Conservation (phyloP, 2,329 filamentous ascomycete species). For the Aspergillus clavatus region DNA sequence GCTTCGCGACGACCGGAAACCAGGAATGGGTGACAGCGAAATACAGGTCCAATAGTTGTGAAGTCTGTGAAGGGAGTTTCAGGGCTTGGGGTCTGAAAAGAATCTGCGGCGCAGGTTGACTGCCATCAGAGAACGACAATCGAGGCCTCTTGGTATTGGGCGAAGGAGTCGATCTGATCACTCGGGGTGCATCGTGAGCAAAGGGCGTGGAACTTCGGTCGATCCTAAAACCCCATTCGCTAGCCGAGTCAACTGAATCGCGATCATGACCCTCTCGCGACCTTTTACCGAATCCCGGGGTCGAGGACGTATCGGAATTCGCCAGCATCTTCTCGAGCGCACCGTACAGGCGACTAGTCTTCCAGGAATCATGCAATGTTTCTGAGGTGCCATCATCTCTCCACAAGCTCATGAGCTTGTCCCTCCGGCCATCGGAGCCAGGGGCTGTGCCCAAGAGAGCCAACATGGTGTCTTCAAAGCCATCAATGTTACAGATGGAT, state of each 20-base stretch:
- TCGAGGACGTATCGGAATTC: constrained; percentile 23
- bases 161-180: constrained; percentile 23
- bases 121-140: constrained; percentile 18
- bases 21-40: constrained; percentile 56
- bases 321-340: constrained; percentile 41
- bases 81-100: constrained; percentile 14
- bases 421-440: constrained; percentile 28
- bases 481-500: constrained; percentile 41
- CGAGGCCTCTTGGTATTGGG: constrained; percentile 26
- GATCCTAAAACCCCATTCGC: constrained; percentile 32
- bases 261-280: constrained; percentile 29
- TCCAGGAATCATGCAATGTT: constrained; percentile 42
- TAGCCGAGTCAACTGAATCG: constrained; percentile 8
- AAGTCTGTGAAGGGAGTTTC: constrained; percentile 47
- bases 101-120: constrained; percentile 3
- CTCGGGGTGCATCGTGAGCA: constrained; percentile 27
- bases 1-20: constrained; percentile 57
- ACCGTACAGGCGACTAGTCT: constrained; percentile 37
- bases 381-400: constrained; percentile 39
- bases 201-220: constrained; percentile 24
- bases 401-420: constrained; percentile 37
- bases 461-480: constrained; percentile 41
- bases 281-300: constrained; percentile 28
- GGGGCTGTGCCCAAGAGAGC: constrained; percentile 34
- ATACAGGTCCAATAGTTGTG: constrained; percentile 52